These are phyloP conservation scores for Thermoascus crustaceus DNA, from an alignment of 2,329 filamentous ascomycete genomes.

Conservation along the genomic window DNA sequence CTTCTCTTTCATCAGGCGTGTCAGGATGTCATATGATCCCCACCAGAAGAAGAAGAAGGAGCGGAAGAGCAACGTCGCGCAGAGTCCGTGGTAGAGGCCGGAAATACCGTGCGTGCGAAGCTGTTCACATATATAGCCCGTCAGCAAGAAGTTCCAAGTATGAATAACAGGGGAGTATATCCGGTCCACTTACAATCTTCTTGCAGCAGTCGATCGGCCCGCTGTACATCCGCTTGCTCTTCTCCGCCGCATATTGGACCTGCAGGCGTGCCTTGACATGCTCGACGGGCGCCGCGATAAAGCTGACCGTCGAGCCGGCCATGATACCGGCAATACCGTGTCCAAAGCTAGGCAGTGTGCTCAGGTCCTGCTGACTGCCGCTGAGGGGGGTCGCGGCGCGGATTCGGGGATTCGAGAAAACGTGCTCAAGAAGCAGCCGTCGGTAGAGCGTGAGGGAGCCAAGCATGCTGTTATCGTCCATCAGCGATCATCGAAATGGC, in stretches of 20 bases:
- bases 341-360: slow-evolving; percentile 63
- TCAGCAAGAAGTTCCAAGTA: no score
- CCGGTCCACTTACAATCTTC: slow-evolving; percentile 46
- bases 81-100: slow-evolving; percentile 79
- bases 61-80: slow-evolving; percentile 78
- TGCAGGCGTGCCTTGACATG: slow-evolving; percentile 92
- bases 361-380: slow-evolving; percentile 24
- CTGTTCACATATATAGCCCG: slow-evolving; percentile 19
- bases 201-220: slow-evolving; percentile 77
- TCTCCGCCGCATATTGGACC: slow-evolving; percentile 80
- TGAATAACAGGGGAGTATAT: not conserved
- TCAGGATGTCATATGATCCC: slow-evolving; percentile 86
- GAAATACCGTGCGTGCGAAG: slow-evolving; percentile 58
- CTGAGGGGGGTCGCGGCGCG: slow-evolving; percentile 30
- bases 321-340: slow-evolving; percentile 82
- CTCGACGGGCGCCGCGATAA: slow-evolving; percentile 88
- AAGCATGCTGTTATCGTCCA: slow-evolving; percentile 68
- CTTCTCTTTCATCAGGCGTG: slow-evolving; percentile 55
- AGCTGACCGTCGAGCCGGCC: slow-evolving; percentile 82
- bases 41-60: slow-evolving; percentile 98
- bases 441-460: slow-evolving; percentile 88
- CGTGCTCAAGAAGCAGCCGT: slow-evolving; percentile 67
- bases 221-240: slow-evolving; percentile 68
- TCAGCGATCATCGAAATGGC: slow-evolving; percentile 11
- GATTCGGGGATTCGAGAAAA: slow-evolving; percentile 55